Conservation (phyloP, 306 rosid species). For the Trifolium fragiferum region DNA sequence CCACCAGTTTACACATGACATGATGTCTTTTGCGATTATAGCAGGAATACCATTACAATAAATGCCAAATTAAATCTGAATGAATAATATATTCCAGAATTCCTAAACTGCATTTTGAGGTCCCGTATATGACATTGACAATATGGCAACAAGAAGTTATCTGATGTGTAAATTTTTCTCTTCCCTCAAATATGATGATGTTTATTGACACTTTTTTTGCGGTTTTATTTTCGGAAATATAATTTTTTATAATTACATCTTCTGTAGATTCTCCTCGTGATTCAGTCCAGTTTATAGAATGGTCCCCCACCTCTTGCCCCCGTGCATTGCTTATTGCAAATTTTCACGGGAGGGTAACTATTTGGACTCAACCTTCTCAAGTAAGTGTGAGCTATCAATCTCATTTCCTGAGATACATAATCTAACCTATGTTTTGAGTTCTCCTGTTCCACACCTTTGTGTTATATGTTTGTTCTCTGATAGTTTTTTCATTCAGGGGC, state of each 20-base stretch:
- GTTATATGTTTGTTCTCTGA: constrained; percentile 30
- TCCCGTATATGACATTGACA: background rate
- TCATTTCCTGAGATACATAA: constrained; percentile 29
- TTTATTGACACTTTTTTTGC: constrained; percentile 4
- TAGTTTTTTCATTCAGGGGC: constrained; percentile 68
- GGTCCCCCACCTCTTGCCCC: constrained; percentile 93
- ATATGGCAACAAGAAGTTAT: background rate
- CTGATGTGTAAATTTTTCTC: background rate
- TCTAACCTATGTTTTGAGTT: constrained; percentile 23
- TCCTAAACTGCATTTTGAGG: background rate
- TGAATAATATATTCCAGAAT: constrained; percentile 10
- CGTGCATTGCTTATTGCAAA: constrained; percentile 88
- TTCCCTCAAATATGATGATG: constrained; percentile 24
- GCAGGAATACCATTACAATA: constrained; percentile 1
- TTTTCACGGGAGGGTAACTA: constrained; percentile 97
- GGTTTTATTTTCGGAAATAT: background rate
- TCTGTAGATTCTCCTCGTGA: constrained; percentile 98
- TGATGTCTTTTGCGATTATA: constrained; percentile 9
- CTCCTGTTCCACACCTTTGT: constrained; percentile 22
- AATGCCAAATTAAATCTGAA: constrained; percentile 7
- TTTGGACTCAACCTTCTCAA: constrained; percentile 97
- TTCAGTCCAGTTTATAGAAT: constrained; percentile 98
- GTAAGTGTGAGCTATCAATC: constrained; percentile 53
- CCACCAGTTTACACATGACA: background rate
- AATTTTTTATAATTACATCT: constrained; percentile 34